Percentiles rank a stretch among this genome's conserved stretches.
These are phyloP conservation scores for Torrubiella hemipterigena DNA, from an alignment of 2,329 filamentous ascomycete genomes.

Conservation along the genomic window DNA sequence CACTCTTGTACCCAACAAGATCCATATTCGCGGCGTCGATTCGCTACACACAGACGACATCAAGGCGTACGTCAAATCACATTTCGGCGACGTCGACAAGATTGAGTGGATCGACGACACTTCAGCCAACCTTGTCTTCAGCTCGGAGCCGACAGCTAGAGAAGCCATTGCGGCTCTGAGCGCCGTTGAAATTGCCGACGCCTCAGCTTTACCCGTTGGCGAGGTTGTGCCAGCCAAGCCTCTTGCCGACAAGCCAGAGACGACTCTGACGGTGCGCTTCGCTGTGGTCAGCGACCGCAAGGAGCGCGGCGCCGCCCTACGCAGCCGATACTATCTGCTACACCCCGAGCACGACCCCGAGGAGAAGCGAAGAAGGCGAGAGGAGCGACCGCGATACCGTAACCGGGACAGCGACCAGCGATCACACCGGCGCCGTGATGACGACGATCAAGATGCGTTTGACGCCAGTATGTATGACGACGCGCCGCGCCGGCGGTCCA, in stretches of 20 bases:
- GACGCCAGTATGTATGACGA: slow-evolving; percentile 80
- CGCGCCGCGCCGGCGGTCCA: slow-evolving; percentile 24
- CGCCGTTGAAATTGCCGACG: slow-evolving; percentile 37
- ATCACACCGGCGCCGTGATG: slow-evolving; percentile 26
- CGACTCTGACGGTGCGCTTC: slow-evolving; percentile 58
- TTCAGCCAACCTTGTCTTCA: slow-evolving; percentile 78
- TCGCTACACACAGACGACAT: slow-evolving; percentile 72
- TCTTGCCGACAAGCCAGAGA: slow-evolving; percentile 55
- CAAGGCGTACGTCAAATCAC: slow-evolving; percentile 57
- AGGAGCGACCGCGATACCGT: slow-evolving; percentile 49
- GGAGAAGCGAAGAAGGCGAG: slow-evolving; percentile 51
- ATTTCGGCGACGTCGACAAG: slow-evolving; percentile 48
- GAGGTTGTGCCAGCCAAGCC: slow-evolving; percentile 60
- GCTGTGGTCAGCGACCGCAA: slow-evolving; percentile 70
- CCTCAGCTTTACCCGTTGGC: slow-evolving; percentile 42
- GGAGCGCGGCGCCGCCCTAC: slow-evolving; percentile 60
- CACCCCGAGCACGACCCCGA: slow-evolving; percentile 82
- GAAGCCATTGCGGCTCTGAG: slow-evolving; percentile 44
- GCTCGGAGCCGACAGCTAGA: slow-evolving; percentile 35
- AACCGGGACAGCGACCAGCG: slow-evolving; percentile 34
- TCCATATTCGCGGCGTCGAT: slow-evolving; percentile 79
- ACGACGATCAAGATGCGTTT: slow-evolving; percentile 45
- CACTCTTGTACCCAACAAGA: slow-evolving; percentile 37
- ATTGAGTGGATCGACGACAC: slow-evolving; percentile 95
- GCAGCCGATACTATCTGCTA: slow-evolving; percentile 84